Base-by-base conservation (phyloP, 371 early-diverging fungal genomes). In the Rhizopus arrhizus region DNA sequence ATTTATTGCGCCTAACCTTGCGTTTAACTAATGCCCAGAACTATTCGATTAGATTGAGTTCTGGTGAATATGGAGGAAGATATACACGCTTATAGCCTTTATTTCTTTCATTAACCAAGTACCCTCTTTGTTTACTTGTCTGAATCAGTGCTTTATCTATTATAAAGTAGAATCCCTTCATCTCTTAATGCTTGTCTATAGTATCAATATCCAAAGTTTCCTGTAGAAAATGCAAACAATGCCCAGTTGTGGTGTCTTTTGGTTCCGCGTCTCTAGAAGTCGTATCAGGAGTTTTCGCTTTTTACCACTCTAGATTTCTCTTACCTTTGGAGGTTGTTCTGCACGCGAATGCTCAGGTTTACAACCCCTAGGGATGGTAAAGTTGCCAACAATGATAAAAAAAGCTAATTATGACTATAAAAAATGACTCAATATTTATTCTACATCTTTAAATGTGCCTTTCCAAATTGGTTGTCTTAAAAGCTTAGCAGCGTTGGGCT, bases 221-320 rank as follows among this genome's bases (percentile, higher is more conserved):
- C 41, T 54, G 32, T 54, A 54, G 42, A 43, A 54, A 54, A 42
- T 31, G 55, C 43, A 54, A 54, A 33, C 31, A 43, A 31, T 43
- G 43, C 32, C 53, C 53, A 53, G 40, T 38, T 53, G 40, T 53
- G 40, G 40, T 38, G 35, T 38, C 53, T 22, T 53, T 53, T 53
- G 33, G 53, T 35, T 53, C 38, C 53, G 15, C 40, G 33, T 53
- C 40, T 53, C 53, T 53, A 53, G 22, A 36, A 0, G 40, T 35
- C 10, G 53, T 52, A 52, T 36, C 34, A 47, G 32, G 13, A 32
- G 40, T 56, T 62, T 61, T 61, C 48, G 53, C 49, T 41, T 61
- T 55, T 54, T 49, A 60, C 52, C 42, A 13, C 51, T 51, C 36
- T 13, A 50, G 51, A 50, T 50, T 50, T 50, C 12, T 50, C 34